Percentiles rank a stretch among this genome's conserved stretches.
Conservation (phyloP, 2,329 filamentous ascomycete species). For the Aureobasidium namibiae region DNA sequence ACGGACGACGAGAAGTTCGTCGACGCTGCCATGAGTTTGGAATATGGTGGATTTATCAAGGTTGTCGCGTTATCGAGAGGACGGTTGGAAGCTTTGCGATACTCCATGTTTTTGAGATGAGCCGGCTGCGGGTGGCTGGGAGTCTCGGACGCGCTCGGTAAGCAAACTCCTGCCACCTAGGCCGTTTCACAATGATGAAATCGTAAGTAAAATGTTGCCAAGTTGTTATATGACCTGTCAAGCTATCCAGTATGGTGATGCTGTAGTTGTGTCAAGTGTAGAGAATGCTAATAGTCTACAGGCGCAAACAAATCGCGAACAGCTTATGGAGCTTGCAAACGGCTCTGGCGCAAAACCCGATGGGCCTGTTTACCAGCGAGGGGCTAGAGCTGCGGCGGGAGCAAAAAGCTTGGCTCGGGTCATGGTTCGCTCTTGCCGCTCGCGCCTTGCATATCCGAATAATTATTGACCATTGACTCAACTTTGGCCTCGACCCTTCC, state of each 20-base stretch:
- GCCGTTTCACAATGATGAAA: conserved; percentile 2
- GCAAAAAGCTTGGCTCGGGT: conserved; percentile 8
- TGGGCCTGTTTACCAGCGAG: background rate
- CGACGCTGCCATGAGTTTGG: conserved; percentile 5
- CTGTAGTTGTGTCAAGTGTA: background rate
- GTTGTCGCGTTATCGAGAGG: conserved; percentile 8
- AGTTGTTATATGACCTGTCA: too few relatives aligned
- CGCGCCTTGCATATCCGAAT: conserved; percentile 7
- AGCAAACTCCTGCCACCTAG: background rate
- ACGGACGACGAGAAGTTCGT: conserved; percentile 10
- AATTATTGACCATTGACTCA: conserved; percentile 5
- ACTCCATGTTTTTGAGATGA: conserved; percentile 2
- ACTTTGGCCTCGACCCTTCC: background rate
- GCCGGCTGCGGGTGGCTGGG: conserved; percentile 2
- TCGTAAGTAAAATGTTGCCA: background rate
- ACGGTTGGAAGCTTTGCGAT: conserved; percentile 9
- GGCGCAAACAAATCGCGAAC: background rate
- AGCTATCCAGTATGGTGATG: too few relatives aligned
- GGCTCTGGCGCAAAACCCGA: background rate
- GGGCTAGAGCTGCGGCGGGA: background rate
- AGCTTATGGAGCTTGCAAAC: background rate
- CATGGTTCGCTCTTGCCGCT: conserved; percentile 3
- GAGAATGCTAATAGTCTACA: background rate
- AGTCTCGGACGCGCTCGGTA: background rate
- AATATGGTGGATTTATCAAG: conserved; percentile 2